Conservation (phyloP, 192 early-diverging fungal genomes). For the Backusella australiensis region DNA sequence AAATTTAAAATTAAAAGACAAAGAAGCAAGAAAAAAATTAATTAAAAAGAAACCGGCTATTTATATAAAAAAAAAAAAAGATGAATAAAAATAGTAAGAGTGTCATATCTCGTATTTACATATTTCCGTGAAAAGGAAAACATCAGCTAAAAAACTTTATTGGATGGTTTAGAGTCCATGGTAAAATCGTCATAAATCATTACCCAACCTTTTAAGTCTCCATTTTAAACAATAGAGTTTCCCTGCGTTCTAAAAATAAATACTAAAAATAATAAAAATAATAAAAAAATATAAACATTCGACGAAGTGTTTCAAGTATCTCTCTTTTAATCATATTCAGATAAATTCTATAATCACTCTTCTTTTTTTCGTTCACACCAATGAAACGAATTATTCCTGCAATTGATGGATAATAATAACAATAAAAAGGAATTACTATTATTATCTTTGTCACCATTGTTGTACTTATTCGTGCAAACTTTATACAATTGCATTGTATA, state of each 20-base stretch:
- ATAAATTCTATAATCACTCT: not conserved
- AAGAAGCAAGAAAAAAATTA: not conserved
- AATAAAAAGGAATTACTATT: not conserved
- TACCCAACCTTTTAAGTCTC: not conserved
- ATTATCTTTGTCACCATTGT: not conserved
- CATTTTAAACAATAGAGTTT: not conserved
- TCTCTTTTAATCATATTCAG: not conserved
- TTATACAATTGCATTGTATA: not conserved
- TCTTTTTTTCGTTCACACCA: not conserved
- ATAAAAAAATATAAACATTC: not conserved
- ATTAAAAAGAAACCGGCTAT: not conserved
- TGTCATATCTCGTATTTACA: not conserved
- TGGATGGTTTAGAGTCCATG: not conserved
- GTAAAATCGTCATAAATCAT: not conserved
- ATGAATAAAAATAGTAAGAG: conserved; percentile 1
- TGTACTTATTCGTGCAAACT: not conserved
- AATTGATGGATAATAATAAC: not conserved
- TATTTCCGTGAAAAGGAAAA: not conserved
- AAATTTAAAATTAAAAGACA: not conserved
- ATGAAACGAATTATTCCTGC: not conserved
- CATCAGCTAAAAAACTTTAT: not conserved
- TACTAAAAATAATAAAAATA: not conserved
- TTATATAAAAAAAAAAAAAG: not conserved
- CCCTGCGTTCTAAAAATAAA: not conserved
- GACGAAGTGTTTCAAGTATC: not conserved